Percentiles rank a stretch among this genome's conserved stretches.
Conservation (phyloP, 2,329 filamentous ascomycete species). For the Alternaria triticimaculans region DNA sequence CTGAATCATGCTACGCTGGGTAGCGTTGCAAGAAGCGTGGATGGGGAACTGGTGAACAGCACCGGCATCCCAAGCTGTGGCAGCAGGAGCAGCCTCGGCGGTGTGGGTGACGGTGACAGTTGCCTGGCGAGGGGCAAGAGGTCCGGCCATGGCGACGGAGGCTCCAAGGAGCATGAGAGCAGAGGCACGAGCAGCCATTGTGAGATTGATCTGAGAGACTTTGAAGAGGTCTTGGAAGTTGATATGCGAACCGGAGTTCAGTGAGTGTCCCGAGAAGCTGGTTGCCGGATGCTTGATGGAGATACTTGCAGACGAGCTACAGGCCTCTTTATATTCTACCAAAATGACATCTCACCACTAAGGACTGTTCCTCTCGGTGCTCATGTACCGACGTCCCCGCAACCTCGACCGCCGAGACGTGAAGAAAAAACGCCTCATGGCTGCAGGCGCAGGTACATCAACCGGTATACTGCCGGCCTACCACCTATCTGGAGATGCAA, state of each 20-base stretch:
- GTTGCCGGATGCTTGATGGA: constrained; percentile 26
- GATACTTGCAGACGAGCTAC: constrained; percentile 13
- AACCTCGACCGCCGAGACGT: constrained; percentile 15
- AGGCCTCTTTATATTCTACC: constrained; percentile 29
- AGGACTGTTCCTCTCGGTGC: constrained; percentile 18
- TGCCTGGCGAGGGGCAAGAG: constrained; percentile 28
- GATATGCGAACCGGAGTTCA: constrained; percentile 26
- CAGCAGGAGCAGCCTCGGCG: constrained; percentile 1
- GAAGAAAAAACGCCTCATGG: constrained; percentile 22
- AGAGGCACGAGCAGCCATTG: constrained; percentile 33
- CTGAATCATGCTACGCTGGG: constrained; percentile 63
- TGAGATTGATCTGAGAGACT: constrained; percentile 3
- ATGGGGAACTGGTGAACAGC: constrained; percentile 57
- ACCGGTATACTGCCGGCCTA: constrained; percentile 8
- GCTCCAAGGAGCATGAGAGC: constrained; percentile 36
- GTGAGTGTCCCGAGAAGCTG: constrained; percentile 27
- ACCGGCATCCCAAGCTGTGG: constrained; percentile 46
- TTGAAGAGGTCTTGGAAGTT: constrained; percentile 6
- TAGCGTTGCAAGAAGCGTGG: constrained; percentile 71
- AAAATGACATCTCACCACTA: neutral
- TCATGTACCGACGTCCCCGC: constrained; percentile 23
- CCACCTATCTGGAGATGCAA: constrained; percentile 2
- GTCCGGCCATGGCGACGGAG: constrained; percentile 36
- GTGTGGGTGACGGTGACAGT: constrained; percentile 33
- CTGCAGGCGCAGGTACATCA: constrained; percentile 7